A percentile compares a stretch with the other conserved stretches of the same genome.
Conservation (phyloP, 2,329 filamentous ascomycete species). For the Xylariaceae sp. region DNA sequence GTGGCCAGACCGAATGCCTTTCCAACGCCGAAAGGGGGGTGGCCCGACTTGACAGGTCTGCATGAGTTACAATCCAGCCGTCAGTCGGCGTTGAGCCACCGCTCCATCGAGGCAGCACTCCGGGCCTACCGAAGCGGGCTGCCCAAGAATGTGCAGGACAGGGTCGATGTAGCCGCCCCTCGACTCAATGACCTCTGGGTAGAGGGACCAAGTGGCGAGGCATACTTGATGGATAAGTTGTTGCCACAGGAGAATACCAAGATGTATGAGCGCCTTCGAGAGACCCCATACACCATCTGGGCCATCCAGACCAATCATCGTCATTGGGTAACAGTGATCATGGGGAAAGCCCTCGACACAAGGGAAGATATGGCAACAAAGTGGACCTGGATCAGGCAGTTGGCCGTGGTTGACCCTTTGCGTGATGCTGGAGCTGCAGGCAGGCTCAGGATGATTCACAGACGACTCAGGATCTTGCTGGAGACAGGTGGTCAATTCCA, state of each 20-base stretch:
- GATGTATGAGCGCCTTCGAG: constrained; percentile 1
- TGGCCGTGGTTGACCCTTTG: constrained; percentile 15
- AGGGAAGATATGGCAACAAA: no score
- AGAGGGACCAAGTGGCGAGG: neutral
- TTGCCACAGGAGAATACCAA: no score
- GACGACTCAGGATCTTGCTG: constrained; percentile 5
- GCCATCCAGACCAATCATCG: constrained; percentile 9
- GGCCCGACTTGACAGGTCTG: constrained; percentile 17
- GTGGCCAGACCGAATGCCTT: neutral
- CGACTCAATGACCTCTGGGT: constrained; percentile 1
- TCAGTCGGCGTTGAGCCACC: constrained; percentile 10
- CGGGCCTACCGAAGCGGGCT: constrained; percentile 4
- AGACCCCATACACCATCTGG: constrained; percentile 16
- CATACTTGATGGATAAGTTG: neutral
- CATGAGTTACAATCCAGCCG: constrained; percentile 12
- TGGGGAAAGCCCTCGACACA: constrained; percentile 10
- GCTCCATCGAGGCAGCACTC: constrained; percentile 13
- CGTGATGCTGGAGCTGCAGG: rapidly evolving
- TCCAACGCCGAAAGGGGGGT: constrained; percentile 1
- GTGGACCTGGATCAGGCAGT: constrained; percentile 9
- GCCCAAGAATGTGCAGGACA: constrained; percentile 4
- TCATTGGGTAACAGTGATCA: constrained; percentile 18
- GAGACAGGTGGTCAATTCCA: neutral
- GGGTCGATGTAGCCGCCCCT: constrained; percentile 7
- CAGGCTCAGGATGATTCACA: neutral